Evolutionary conservation across 768 basidiomycete genomes (phyloP).

Genomic region (Kwoniella sp.): DNA sequence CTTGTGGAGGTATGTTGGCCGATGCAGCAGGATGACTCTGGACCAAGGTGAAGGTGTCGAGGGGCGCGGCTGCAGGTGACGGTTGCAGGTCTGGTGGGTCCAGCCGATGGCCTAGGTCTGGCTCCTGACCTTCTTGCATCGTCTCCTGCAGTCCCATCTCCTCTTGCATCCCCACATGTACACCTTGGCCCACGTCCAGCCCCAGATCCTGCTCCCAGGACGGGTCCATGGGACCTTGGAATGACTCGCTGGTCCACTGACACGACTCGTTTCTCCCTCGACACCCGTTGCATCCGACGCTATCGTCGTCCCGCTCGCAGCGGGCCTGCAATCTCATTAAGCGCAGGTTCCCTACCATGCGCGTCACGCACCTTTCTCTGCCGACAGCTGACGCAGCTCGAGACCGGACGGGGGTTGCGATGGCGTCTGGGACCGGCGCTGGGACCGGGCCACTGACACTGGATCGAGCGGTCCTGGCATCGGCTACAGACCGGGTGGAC

Average conservation of each 20-base stretch:
- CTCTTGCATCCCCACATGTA: no score
- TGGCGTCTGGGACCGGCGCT: background rate
- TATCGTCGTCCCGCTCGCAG: background rate
- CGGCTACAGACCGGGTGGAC: slow-evolving; percentile 5
- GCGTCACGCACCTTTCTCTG: background rate
- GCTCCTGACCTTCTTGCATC: no score
- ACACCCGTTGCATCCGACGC: background rate
- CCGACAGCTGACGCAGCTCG: slow-evolving; percentile 7
- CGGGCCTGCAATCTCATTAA: background rate
- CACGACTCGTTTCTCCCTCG: background rate
- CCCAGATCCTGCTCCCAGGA: no score
- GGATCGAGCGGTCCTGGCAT: background rate
- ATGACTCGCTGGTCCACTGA: no score
- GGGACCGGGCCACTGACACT: background rate
- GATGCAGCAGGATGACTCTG: no score
- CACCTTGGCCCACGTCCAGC: no score
- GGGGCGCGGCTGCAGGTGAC: no score
- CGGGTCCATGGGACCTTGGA: no score
- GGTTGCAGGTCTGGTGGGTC: no score
- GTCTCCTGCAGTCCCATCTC: no score
- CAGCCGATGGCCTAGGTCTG: no score
- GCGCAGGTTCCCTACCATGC: background rate
- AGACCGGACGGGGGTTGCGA: slow-evolving; percentile 1
- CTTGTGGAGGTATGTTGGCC: background rate
- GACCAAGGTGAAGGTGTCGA: no score